Evolutionary conservation across 225 moss, liverwort and hornwort species (phyloP), one percentile per base, ranked within the genome.

Genomic region (Polytrichum commune): DNA sequence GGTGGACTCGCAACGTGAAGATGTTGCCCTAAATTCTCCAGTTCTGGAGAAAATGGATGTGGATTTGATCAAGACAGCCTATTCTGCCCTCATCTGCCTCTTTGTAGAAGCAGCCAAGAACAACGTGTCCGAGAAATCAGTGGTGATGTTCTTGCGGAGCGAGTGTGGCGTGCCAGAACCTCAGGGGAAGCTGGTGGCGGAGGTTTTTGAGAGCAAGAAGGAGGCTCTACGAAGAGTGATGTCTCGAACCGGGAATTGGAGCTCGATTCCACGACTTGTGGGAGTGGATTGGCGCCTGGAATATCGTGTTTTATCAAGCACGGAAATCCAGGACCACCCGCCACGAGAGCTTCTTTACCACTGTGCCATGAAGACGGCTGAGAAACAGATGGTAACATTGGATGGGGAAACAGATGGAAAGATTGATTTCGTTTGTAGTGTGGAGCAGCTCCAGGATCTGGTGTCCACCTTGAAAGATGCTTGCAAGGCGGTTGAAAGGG

Each of bases 371-470:
- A 91, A 86, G 73, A 80, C 90, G 26, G 54, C 68, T 7, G 68
- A 84, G 69, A 74, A 80, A 65, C 87, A 75, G 65, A 13, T 16
- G 46, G 58, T 22, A 24, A 20, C 24, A 24, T 70, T 75, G 24
- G 77, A 81, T 5, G 71, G 60, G 30, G 76, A 84, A 38, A 85
- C 75, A 38, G 62, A 75, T 24, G 77, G 56, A 18, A 82, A 80
- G 54, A 28, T 84, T 10, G 79, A 90, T 63, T 91, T 93, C 22
- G 74, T 87, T 62, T 93, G 83, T 28, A 88, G 81, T 54, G 83
- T 93, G n/a, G 93, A 91, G 77, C 91, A 95, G 64, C 78, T 93
- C 68, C 95, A 95, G 75, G 86, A 95, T 67, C 66, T 92, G 55
- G 87, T 92, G 29, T 79, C 83, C 7, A 73, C 84, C 13, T 63